phyloP scores from a whole-genome alignment of 139 green algal genomes.

The Eudorina sp. region DNA sequence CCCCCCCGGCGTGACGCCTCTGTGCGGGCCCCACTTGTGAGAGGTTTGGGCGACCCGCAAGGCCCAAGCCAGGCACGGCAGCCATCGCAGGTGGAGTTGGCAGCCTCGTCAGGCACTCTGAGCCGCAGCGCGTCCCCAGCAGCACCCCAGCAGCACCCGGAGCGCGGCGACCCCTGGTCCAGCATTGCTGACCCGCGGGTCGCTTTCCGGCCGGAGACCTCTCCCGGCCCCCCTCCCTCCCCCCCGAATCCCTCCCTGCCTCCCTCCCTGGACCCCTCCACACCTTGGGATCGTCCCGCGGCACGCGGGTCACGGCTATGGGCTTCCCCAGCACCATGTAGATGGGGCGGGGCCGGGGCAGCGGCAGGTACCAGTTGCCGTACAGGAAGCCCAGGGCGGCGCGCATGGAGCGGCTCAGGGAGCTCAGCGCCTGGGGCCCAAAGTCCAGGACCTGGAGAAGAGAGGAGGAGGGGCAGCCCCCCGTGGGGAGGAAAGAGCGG shows the following conservation, averaged over 20 bases:
- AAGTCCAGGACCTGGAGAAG: slow-evolving; percentile 51
- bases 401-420: slow-evolving; percentile 48
- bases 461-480: neutral
- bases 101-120: neutral
- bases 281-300: slow-evolving; percentile 45
- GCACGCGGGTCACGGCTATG: slow-evolving; percentile 11
- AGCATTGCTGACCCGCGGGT: neutral
- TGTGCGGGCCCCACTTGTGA: no score
- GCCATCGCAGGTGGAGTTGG: no score
- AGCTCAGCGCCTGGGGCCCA: slow-evolving; percentile 34
- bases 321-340: slow-evolving; percentile 43
- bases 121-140: neutral
- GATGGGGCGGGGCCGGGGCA: neutral
- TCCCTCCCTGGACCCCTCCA: neutral
- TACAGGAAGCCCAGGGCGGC: slow-evolving; percentile 53
- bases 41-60: no score
- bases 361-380: slow-evolving; percentile 36
- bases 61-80: no score
- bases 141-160: neutral
- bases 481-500: neutral
- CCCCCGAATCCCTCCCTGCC: no score
- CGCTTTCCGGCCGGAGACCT: no score
- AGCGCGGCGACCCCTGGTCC: neutral
- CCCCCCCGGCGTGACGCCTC: no score
- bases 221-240: no score